These are phyloP conservation scores for Arachnomyces sp. DNA, from an alignment of 2,329 filamentous ascomycete species.

Conservation along the genomic window DNA sequence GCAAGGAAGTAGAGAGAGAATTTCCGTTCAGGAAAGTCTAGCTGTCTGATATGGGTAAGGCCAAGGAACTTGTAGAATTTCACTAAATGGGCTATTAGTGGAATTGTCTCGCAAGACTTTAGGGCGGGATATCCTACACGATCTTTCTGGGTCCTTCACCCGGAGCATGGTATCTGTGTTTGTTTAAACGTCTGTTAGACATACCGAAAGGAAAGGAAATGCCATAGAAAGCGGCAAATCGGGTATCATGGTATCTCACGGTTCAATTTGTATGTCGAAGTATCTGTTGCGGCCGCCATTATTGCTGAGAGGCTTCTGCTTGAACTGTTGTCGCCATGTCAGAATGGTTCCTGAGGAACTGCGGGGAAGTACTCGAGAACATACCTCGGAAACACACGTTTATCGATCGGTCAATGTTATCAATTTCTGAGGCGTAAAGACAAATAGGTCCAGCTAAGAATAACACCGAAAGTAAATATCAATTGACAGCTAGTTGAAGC, in stretches of 20 bases:
- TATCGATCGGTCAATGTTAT: too few relatives aligned
- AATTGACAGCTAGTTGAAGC: too few relatives aligned
- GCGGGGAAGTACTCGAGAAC: too few relatives aligned
- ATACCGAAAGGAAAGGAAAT: slow-evolving; percentile 14
- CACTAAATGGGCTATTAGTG: slow-evolving; percentile 41
- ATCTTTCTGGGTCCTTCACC: slow-evolving; percentile 86
- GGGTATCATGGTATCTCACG: slow-evolving; percentile 36
- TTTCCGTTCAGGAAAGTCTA: slow-evolving; percentile 76
- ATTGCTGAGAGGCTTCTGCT: slow-evolving; percentile 29
- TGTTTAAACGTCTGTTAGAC: slow-evolving; percentile 12
- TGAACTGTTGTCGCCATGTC: too few relatives aligned
- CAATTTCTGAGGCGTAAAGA: too few relatives aligned
- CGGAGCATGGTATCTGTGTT: slow-evolving; percentile 60
- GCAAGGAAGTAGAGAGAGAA: slow-evolving; percentile 95
- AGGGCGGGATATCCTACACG: slow-evolving; percentile 42
- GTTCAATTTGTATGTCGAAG: slow-evolving; percentile 58
- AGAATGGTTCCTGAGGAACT: too few relatives aligned
- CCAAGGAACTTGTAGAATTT: slow-evolving; percentile 93
- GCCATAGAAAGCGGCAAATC: slow-evolving; percentile 16
- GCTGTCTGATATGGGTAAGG: slow-evolving; percentile 73
- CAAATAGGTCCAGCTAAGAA: too few relatives aligned
- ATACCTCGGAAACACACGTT: too few relatives aligned
- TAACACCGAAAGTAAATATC: too few relatives aligned
- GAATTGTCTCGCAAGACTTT: neutral
- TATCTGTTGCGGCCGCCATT: slow-evolving; percentile 49